Evolutionary conservation across 2,329 filamentous ascomycete species (phyloP).

Genomic region (Ilyonectria mors-panacis): DNA sequence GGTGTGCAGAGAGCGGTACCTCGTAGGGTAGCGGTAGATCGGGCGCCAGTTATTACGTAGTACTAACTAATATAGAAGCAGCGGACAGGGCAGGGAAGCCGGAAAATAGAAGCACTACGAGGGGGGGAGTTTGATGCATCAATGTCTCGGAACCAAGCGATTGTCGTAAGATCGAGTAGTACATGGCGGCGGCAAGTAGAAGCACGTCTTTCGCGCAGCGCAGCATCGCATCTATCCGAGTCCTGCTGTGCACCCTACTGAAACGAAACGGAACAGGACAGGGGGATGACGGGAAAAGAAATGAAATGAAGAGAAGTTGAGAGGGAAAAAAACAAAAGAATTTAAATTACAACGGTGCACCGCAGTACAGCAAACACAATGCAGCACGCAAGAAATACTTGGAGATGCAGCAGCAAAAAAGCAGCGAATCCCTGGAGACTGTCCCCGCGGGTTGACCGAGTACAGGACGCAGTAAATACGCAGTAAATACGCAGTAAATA

Average conservation of each 20-base stretch:
- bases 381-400: neutral
- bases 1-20: no score
- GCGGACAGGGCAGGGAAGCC: neutral
- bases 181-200: neutral
- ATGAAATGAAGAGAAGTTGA: neutral
- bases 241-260: neutral
- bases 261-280: neutral
- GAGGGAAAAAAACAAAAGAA: neutral
- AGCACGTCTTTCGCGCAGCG: neutral
- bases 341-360: no score
- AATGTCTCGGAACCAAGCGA: conserved; percentile 10
- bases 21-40: no score
- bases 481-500: no score
- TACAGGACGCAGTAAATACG: no score
- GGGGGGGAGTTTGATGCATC: neutral
- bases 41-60: no score
- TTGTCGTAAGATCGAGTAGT: neutral
- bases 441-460: neutral
- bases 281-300: neutral
- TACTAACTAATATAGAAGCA: no score
- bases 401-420: neutral
- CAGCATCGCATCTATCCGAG: neutral
- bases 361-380: neutral
- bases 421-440: neutral
- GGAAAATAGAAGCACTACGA: neutral